Evolutionary conservation across 441 rosid species (phyloP), one percentile per base, ranked within the genome.

Genomic region (Viola pubescens): DNA sequence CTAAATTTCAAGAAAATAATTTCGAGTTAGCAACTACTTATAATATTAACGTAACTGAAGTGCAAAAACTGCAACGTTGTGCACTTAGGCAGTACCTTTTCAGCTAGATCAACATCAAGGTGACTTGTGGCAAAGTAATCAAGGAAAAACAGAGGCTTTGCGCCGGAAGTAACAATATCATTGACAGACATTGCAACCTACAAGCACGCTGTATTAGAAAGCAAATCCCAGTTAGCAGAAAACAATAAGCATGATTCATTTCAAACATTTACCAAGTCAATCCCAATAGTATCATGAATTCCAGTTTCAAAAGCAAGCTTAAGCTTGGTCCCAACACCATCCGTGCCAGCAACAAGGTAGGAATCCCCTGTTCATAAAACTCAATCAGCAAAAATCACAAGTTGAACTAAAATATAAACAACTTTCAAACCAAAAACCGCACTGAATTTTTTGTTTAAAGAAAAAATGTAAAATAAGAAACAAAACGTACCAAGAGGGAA

Each of bases 151-250:
- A 92, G 67, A 46, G 98, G 98, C 64, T 86, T 89, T 2, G 98
- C 97, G 49, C 98, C 97, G 40, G 94, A 94, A 64, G 98, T 94
- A 60, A 94, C 72, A 75, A 89, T 94, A 67, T 89, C 97, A 63
- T 89, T 89, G 62, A 94, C 98, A 71, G 95, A 88, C 96, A 94
- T 89, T 0, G 97, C 97, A 52, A 94, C 97, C 98, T 89, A 68
- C 13, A 62, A 64, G 8, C 68, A 19, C 40, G 65, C 13, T 16
- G 37, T 7, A 61, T 55, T 38, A 67, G 52, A 16, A 58, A 51
- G 53, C 37, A 53, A 60, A 16, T 11, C n/a, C 14, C 14, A 34
- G 16, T 62, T 0, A 45, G 11, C 10, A 56, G 45, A 71, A 60
- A n/a, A 39, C 37, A 45, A 12, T 46, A 7, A 46, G n/a, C 9